A percentile compares a stretch with the other conserved stretches of the same genome.
Evolutionary conservation across 495 filamentous ascomycete species (phyloP).

Genomic region (Daldinia grandis): DNA sequence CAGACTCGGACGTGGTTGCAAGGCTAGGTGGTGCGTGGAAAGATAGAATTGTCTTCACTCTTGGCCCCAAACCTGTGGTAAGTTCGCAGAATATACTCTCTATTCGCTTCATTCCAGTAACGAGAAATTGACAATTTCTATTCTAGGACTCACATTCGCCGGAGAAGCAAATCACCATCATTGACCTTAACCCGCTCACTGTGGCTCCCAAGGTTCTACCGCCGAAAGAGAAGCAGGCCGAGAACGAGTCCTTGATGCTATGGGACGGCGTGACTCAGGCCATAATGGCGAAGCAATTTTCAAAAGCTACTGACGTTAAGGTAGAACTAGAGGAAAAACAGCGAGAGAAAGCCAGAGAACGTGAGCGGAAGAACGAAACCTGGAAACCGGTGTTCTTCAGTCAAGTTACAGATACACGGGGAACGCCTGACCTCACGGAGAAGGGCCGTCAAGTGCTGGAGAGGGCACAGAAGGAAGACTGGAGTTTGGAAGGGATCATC

Average conservation of each 20-base stretch:
- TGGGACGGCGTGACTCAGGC: slow-evolving; percentile 88
- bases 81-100: slow-evolving; percentile 30
- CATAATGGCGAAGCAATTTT: slow-evolving; percentile 85
- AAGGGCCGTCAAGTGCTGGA: slow-evolving; percentile 77
- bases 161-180: slow-evolving; percentile 74
- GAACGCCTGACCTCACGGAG: slow-evolving; percentile 80
- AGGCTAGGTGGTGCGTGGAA: slow-evolving; percentile 85
- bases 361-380: slow-evolving; percentile 68
- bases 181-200: slow-evolving; percentile 83
- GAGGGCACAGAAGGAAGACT: slow-evolving; percentile 70
- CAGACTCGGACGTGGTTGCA: slow-evolving; percentile 82
- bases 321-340: slow-evolving; percentile 92
- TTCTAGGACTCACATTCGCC: slow-evolving; percentile 52
- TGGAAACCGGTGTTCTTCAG: slow-evolving; percentile 95
- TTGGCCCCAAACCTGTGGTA: slow-evolving; percentile 62
- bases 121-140: slow-evolving; percentile 14
- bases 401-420: slow-evolving; percentile 72
- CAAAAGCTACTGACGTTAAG: slow-evolving; percentile 84
- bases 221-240: slow-evolving; percentile 75
- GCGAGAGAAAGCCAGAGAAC: slow-evolving; percentile 80
- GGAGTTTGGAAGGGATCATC: slow-evolving; percentile 56
- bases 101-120: background rate
- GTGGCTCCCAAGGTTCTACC: slow-evolving; percentile 81
- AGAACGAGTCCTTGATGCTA: slow-evolving; percentile 89
- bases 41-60: slow-evolving; percentile 62